phyloP scores from a whole-genome alignment of 2,329 filamentous ascomycete genomes.

The Scedosporium dehoogii region DNA sequence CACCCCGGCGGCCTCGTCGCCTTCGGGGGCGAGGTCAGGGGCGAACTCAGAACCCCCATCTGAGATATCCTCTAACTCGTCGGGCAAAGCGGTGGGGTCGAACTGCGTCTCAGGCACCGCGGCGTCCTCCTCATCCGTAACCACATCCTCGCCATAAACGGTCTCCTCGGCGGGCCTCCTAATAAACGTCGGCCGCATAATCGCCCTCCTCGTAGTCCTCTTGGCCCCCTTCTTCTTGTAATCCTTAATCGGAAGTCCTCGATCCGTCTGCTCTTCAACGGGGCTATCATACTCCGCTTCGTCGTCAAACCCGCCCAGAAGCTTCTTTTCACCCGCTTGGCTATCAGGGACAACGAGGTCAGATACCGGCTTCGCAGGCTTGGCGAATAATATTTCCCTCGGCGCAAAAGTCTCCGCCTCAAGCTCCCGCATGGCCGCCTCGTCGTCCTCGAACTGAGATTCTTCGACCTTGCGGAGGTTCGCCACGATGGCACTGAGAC shows the following conservation, averaged over 20 bases:
- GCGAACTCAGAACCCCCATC: constrained; percentile 7
- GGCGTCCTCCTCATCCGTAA: constrained; percentile 8
- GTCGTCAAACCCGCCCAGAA: constrained; percentile 55
- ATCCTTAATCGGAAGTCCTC: constrained; percentile 46
- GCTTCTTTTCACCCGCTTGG: constrained; percentile 21
- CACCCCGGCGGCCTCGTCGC: constrained; percentile 11
- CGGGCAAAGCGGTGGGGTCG: constrained; percentile 2
- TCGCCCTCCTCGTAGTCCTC: constrained; percentile 60
- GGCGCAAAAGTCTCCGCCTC: constrained; percentile 36
- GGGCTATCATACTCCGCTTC: constrained; percentile 47
- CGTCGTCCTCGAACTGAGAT: constrained; percentile 59
- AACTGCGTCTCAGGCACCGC: constrained; percentile 19
- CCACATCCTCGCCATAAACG: constrained; percentile 14
- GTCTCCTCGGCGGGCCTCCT: constrained; percentile 35
- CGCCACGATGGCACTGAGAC: constrained; percentile 65
- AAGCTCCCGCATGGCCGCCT: constrained; percentile 63
- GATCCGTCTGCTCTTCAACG: constrained; percentile 36
- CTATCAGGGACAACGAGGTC: constrained; percentile 32
- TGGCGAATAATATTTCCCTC: neutral
- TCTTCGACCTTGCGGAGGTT: constrained; percentile 61
- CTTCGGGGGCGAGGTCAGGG: constrained; percentile 7
- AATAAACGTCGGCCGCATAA: constrained; percentile 45
- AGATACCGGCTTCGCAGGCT: constrained; percentile 8
- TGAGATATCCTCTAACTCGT: constrained; percentile 15
- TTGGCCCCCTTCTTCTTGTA: constrained; percentile 84